phyloP scores from a whole-genome alignment of 2,329 filamentous ascomycete genomes.

The Aquanectria penicillioides region DNA sequence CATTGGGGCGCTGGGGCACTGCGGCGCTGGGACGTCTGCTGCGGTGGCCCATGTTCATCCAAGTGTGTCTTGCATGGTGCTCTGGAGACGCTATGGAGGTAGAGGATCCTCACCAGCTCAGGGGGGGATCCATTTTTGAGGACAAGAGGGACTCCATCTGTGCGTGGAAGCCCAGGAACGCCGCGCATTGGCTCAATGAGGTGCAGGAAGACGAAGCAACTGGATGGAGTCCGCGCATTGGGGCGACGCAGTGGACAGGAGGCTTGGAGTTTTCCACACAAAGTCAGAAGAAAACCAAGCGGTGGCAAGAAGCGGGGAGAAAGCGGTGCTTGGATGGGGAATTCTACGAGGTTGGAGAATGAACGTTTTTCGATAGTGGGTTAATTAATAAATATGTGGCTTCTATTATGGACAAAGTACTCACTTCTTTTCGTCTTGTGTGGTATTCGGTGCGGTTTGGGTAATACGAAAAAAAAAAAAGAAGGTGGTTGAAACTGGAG shows the following conservation, averaged over 20 bases:
- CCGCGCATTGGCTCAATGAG: conserved; percentile 5
- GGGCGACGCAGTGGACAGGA: conserved; percentile 1
- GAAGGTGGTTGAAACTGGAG: conserved; percentile 15
- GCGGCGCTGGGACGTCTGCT: too few relatives aligned
- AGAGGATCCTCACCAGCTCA: neutral
- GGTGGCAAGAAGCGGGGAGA: conserved; percentile 15
- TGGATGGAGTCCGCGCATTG: neutral
- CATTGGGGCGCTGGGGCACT: conserved; percentile 1
- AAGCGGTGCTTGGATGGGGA: neutral
- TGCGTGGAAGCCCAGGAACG: conserved; percentile 1
- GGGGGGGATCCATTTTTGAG: neutral
- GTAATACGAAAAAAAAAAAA: conserved; percentile 5
- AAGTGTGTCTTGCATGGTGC: conserved; percentile 32
- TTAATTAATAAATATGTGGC: conserved; percentile 9
- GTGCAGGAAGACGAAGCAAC: conserved; percentile 8
- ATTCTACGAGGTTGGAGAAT: conserved; percentile 14
- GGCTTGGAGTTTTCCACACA: conserved; percentile 7
- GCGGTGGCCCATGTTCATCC: conserved; percentile 24
- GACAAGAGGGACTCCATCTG: conserved; percentile 4
- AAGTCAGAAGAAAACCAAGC: conserved; percentile 2
- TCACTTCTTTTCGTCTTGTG: neutral
- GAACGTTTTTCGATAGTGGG: conserved; percentile 1
- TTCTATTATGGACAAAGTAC: neutral
- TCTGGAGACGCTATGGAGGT: conserved; percentile 12
- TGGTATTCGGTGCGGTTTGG: neutral